Percentiles rank a stretch among this genome's conserved stretches.
phyloP scores from a whole-genome alignment of 2,329 filamentous ascomycete species.

The Pseudodiploospora longispora region DNA sequence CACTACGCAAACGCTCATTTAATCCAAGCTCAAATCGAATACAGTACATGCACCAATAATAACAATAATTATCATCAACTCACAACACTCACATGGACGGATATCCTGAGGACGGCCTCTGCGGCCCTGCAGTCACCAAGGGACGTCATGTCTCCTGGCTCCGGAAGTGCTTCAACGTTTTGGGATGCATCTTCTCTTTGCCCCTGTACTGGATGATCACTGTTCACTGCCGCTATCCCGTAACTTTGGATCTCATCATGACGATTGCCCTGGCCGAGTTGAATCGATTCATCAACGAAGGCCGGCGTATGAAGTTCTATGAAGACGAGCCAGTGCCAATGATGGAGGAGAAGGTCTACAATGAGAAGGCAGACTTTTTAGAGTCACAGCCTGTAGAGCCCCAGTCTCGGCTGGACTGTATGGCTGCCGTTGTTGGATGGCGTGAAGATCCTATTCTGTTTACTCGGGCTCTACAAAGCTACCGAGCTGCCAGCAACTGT shows the following conservation, averaged over 20 bases:
- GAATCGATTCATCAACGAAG: slow-evolving; percentile 15
- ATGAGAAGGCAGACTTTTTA: slow-evolving; percentile 9
- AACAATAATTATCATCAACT: too few relatives aligned
- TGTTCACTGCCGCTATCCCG: slow-evolving; percentile 15
- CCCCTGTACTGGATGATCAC: slow-evolving; percentile 13
- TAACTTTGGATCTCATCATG: slow-evolving; percentile 15
- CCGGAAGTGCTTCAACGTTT: slow-evolving; percentile 12
- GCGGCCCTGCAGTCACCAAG: slow-evolving; percentile 1
- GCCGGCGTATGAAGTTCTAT: slow-evolving; percentile 12
- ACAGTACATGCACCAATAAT: too few relatives aligned
- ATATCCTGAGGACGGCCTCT: slow-evolving; percentile 1
- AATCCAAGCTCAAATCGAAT: too few relatives aligned
- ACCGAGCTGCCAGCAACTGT: slow-evolving; percentile 10
- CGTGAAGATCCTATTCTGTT: slow-evolving; percentile 17
- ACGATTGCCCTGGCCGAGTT: slow-evolving; percentile 14
- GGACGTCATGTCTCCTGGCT: slow-evolving; percentile 10
- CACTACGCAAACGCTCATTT: too few relatives aligned
- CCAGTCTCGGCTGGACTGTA: slow-evolving; percentile 10
- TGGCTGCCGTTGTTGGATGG: slow-evolving; percentile 18
- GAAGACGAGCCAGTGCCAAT: slow-evolving; percentile 5
- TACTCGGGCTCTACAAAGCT: slow-evolving; percentile 15
- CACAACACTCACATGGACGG: background rate
- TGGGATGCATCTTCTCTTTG: slow-evolving; percentile 12
- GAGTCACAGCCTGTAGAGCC: slow-evolving; percentile 6
- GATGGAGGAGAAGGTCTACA: slow-evolving; percentile 4